Evolutionary conservation across 2,329 filamentous ascomycete genomes (phyloP), one percentile per base, ranked within the genome.

Genomic region (Neopestalotiopsis sp.): DNA sequence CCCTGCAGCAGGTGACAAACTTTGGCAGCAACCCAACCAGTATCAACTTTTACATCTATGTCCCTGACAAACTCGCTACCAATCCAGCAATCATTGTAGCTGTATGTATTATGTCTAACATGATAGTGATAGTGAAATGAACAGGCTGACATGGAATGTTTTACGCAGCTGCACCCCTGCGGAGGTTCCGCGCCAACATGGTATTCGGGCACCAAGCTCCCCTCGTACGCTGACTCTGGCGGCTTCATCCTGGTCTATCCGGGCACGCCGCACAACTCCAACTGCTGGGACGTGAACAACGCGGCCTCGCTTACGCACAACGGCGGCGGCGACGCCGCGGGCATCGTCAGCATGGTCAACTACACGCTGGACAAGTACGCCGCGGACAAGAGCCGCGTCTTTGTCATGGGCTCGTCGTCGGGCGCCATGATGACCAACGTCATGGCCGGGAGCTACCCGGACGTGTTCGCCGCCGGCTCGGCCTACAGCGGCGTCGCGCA

Each of bases 41-140:
- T 14, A 80, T 81, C 2, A 74, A 71, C 53, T 83, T 85, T 76
- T 84, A 80, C 74, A 83, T 85, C 45, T 85, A 85, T 68, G 83
- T 84, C 17, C 82, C 82, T 2, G 79, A 79, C 34, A 81, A 81
- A 42, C 57, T 78, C 12, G 74, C 75, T 17, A 56, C 69, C n/a
- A 76, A 72, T 10, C 76, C 76, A 13, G 69, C 76, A 14, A 56
- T 78, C 24, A 70, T 78, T 24, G 72, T 76, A 28, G 72, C 67
- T 4, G 71, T 74, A 69, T 34, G 70, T 69, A 4, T 5, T 30
- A 13, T 4, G 7, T 24, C 13, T 10, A 5, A 40, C 14, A 20
- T 28, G 2, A 24, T 30, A 4, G 6, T 20, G 20, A 20, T 53
- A 17, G 7, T 6, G 45, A 53, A 5, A 53, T 17, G 42, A 13